Base-by-base conservation (phyloP, 192 early-diverging fungal genomes). In the Backusella sp. region DNA sequence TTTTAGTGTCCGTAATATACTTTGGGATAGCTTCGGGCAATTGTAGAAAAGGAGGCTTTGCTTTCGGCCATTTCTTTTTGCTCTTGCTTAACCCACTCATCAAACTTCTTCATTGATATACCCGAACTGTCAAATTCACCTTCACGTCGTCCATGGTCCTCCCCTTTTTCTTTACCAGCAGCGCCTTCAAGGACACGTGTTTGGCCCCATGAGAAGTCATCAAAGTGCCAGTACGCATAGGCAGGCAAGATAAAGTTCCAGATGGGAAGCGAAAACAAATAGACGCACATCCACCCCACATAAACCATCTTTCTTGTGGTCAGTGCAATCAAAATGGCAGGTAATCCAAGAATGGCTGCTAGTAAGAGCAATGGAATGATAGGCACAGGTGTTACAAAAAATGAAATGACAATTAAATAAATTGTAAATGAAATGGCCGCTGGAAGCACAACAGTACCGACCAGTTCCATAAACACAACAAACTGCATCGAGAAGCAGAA, bases 401-500 rank as follows among this genome's bases (percentile, higher is more conserved):
- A 93, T 83, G 91, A 95, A 5, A 94, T 85, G 46, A 95, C 68
- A 53, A 96, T 83, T 70, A 96, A 79, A 81, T 96, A 97, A 65
- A 96, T 77, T 8, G 94, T 95, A 75, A 95, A 95, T 2, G 85
- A 82, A 49, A 96, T 94, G 65, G 96, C 94, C 12, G 96, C 96
- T 1, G 97, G 97, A 37, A 97, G 87, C 6, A 96, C 93, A 19
- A 96, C 89, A 6, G 96, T 95, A 66, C 95, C 96, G 73, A 97
- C 85, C 62, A 99, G 88, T 70, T 99, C 96, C 90, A 99, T 92
- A 71, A 95, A 94, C 44, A 97, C 92, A 41, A 96, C 90, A 86
- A 97, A 98, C 91, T 98, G 96, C 96, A 97, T 94, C 44, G 93
- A 94, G 74, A 96, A 91, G 79, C 95, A 96, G 81, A 96, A 96